A percentile compares a stretch with the other conserved stretches of the same genome.
Evolutionary conservation across 441 rosid species (phyloP).

Genomic region (Populus trichocarpa): DNA sequence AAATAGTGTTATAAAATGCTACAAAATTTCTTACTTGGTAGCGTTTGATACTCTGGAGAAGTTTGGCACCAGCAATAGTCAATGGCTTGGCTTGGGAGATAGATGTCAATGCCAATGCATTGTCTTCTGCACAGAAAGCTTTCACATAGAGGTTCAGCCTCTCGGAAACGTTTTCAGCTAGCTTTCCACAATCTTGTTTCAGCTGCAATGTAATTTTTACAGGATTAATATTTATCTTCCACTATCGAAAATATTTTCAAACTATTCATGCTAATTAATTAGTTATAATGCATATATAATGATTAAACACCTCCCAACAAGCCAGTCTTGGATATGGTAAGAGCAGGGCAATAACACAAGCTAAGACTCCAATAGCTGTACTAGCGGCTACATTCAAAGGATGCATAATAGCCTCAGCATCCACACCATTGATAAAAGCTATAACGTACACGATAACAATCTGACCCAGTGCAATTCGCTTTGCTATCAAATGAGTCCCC

Average conservation of each 20-base stretch:
- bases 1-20: neutral
- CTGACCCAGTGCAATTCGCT: conserved; percentile 78
- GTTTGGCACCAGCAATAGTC: conserved; percentile 35
- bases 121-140: conserved; percentile 53
- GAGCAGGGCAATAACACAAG: conserved; percentile 61
- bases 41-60: conserved; percentile 45
- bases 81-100: conserved; percentile 56
- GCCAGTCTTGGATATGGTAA: conserved; percentile 82
- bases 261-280: too few species aligned
- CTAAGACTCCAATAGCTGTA: conserved; percentile 64
- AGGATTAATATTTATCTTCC: neutral
- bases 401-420: conserved; percentile 54
- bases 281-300: neutral
- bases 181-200: conserved; percentile 41
- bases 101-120: conserved; percentile 38
- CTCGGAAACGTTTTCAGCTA: conserved; percentile 47
- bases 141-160: conserved; percentile 62
- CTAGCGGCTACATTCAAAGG: conserved; percentile 71
- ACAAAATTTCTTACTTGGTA: conserved; percentile 45
- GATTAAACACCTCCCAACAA: conserved; percentile 40
- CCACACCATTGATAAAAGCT: conserved; percentile 49
- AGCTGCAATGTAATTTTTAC: conserved; percentile 35
- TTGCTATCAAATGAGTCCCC: conserved; percentile 54
- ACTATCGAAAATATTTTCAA: neutral
- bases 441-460: conserved; percentile 62